Evolutionary conservation across 345 rosid species (phyloP), one percentile per base, ranked within the genome.

Genomic region (Eucalyptus marginata): DNA sequence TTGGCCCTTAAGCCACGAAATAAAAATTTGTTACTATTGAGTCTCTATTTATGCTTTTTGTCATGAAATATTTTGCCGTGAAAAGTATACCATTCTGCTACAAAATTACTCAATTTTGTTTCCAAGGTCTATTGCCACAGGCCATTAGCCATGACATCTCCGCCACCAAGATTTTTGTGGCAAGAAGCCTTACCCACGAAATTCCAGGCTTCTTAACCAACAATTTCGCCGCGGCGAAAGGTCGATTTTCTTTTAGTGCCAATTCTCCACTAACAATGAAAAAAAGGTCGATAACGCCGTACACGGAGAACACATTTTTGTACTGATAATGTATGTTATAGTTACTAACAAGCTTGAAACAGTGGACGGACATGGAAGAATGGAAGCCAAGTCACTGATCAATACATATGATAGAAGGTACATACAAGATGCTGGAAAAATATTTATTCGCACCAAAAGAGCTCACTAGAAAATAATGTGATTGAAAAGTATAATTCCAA

Each of bases 401-500:
- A 59, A 59, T 59, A 27, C 15, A 68, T 8, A 16, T 68, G 44
- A 68, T 33, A 18, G 47, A 76, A 36, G 4, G 47, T 10, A 18
- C 46, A 76, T 76, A 36, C 83, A 20, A 18, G 46, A 76, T 36
- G 24, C 46, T 10, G 83, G 83, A 36, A 18, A 36, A 76, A 36
- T 47, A 36, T 76, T 76, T 76, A 76, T 36, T 36, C 27, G 5
- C 83, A 36, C 8, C 27, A 10, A 76, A 76, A 36, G 8, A 76
- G 15, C 47, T 76, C 14, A 3, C 27, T 18, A 20, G 27, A 76
- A 71, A 18, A 71, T 13, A 18, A 71, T 17, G 4, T 36, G 44
- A 33, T 0, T 36, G 25, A 10, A 5, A 9, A 71, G 0, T 33
- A 36, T 33, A 36, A 36, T 36, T 71, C 25, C 81, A 18, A 36